Evolutionary conservation across 1,284 basidiomycete species (phyloP).

Genomic region (Melanopsichium pennsylvanicum): DNA sequence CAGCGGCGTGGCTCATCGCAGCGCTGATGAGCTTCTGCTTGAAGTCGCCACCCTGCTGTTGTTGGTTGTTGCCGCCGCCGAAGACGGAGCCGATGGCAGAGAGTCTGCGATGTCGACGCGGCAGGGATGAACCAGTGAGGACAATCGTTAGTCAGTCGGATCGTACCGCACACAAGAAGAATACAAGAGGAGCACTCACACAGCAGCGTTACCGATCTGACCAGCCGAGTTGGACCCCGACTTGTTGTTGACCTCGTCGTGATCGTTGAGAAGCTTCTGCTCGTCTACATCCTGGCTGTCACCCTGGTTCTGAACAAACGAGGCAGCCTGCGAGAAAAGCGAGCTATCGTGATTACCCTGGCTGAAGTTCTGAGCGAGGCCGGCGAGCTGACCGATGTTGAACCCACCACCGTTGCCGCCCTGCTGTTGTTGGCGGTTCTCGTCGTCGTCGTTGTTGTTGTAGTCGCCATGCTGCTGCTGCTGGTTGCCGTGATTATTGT

Average conservation of each 20-base stretch:
- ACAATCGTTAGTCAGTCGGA: no score
- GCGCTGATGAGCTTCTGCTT: conserved; percentile 45
- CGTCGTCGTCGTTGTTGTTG: conserved; percentile 10
- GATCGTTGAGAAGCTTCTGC: conserved; percentile 51
- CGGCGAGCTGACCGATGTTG: conserved; percentile 42
- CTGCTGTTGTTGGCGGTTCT: conserved; percentile 23
- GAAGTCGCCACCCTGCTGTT: conserved; percentile 37
- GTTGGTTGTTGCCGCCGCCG: conserved; percentile 29
- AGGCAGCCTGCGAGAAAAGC: conserved; percentile 47
- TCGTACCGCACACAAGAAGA: no score
- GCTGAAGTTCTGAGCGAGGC: conserved; percentile 50
- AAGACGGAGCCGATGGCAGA: conserved; percentile 49
- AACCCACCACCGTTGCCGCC: conserved; percentile 38
- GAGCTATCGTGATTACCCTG: conserved; percentile 43
- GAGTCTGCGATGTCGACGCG: conserved; percentile 18
- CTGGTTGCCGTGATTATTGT: conserved; percentile 13
- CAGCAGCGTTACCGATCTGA: conserved; percentile 59
- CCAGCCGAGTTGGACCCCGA: conserved; percentile 36
- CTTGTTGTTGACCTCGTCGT: conserved; percentile 52
- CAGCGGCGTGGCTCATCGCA: conserved; percentile 46
- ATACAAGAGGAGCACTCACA: conserved; percentile 29
- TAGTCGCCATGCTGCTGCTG: conserved; percentile 4
- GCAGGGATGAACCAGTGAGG: neutral
- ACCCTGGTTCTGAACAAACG: conserved; percentile 47
- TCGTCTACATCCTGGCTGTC: conserved; percentile 51